Evolutionary conservation across 345 rosid genomes (phyloP), one percentile per base, ranked within the genome.

Genomic region (Pistacia integerrima): DNA sequence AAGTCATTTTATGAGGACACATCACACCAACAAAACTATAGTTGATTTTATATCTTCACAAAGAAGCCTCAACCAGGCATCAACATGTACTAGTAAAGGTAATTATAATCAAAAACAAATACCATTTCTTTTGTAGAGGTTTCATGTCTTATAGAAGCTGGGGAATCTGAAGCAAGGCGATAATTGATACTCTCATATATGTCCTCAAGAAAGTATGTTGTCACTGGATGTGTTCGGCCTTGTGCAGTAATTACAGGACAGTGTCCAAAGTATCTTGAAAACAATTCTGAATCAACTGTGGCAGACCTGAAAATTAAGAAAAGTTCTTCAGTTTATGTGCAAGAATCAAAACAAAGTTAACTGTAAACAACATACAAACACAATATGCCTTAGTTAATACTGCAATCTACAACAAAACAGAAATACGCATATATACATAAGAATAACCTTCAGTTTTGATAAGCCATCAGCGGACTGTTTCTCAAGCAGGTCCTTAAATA

Each of bases 141-240:
- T 76, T 88, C 87, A 67, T 86, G 68, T 82, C 89, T 81, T 81
- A 92, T 78, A 60, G 91, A 87, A 70, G 94, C 97, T 64, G 91
- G 90, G 75, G 97, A 93, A 90, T 94, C 98, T 78, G 93, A 89
- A 76, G 94, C 90, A 74, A 92, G 86, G 73, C 55, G 88, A 74
- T 94, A 94, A 49, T 72, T 80, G 66, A 87, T 87, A 7, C 84
- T 87, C 79, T 94, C 97, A 84, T 91, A 93, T 76, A 90, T 81
- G 74, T 94, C 97, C 88, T 94, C 98, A 36, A 94, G 93, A 85
- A 87, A 94, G 83, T 84, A 88, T 56, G 84, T 80, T 33, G 87
- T 85, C 86, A 92, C 98, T 4, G 95, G 94, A 84, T 94, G 97
- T 59, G 94, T 93, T 70, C 97, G 87, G 75, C 97, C 98, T 83